A percentile compares a stretch with the other conserved stretches of the same genome.
These are phyloP conservation scores for Rhodomyrtus psidioides DNA, from an alignment of 441 rosid species.

Conservation along the genomic window DNA sequence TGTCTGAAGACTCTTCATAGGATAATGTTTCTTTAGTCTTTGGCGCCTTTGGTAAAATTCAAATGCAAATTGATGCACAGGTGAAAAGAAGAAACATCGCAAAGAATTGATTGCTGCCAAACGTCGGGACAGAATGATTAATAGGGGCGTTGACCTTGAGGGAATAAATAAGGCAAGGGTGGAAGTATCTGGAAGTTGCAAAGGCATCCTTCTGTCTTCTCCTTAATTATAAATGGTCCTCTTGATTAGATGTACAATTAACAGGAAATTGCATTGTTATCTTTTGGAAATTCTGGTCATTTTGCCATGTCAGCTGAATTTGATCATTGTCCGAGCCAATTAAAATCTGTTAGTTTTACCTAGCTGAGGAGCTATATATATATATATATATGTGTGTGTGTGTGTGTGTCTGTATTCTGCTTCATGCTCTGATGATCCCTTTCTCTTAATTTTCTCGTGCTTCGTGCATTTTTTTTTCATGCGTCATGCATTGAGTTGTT, in stretches of 20 bases:
- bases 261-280: not conserved
- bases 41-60: not conserved
- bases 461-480: not conserved
- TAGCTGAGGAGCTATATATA: not conserved
- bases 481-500: not conserved
- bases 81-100: conserved; percentile 71
- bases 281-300: not conserved
- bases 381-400: too few relatives aligned
- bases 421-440: not conserved
- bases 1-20: not conserved
- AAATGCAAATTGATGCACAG: conserved; percentile 14
- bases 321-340: not conserved
- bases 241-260: not conserved
- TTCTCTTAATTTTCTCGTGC: not conserved
- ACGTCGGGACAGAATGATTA: conserved; percentile 71
- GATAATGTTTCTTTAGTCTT: not conserved
- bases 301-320: not conserved
- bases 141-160: conserved; percentile 72
- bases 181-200: not conserved
- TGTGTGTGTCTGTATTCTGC: too few relatives aligned
- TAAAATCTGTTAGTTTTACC: not conserved
- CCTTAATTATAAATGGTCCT: not conserved
- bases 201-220: not conserved
- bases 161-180: conserved; percentile 49
- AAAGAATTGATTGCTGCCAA: conserved; percentile 73